Conservation (phyloP, 345 rosid species). For the Camelina hispida region DNA sequence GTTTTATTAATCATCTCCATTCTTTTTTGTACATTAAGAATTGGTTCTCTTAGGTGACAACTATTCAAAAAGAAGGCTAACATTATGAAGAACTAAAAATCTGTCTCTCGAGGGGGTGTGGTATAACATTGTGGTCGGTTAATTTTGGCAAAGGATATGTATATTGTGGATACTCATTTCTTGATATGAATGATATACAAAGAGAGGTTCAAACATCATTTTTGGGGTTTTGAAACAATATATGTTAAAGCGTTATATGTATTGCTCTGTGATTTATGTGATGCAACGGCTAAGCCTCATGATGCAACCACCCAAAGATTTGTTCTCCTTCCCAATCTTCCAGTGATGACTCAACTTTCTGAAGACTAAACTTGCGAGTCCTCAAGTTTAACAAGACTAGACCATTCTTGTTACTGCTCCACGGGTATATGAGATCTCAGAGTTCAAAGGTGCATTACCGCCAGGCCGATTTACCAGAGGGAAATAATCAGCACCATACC, state of each 20-base stretch:
- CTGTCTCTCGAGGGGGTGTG: background rate
- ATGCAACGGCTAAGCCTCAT: background rate
- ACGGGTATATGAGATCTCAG: background rate
- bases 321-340: background rate
- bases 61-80: slow-evolving; percentile 16
- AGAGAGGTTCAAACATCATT: background rate
- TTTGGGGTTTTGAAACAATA: background rate
- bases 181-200: slow-evolving; percentile 31
- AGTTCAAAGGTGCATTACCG: background rate
- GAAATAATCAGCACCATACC: background rate
- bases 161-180: slow-evolving; percentile 39
- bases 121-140: slow-evolving; percentile 1
- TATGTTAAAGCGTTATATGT: background rate
- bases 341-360: background rate
- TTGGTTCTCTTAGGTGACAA: slow-evolving; percentile 20
- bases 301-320: background rate
- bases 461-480: too few species aligned
- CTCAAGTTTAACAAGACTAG: background rate
- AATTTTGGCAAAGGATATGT: slow-evolving; percentile 18
- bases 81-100: slow-evolving; percentile 14
- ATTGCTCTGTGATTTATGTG: background rate
- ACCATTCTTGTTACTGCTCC: background rate
- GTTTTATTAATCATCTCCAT: slow-evolving; percentile 19
- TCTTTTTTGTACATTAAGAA: slow-evolving; percentile 21
- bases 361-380: background rate